phyloP scores from a whole-genome alignment of 1,284 basidiomycete species.

The Calocybe gambosa region DNA sequence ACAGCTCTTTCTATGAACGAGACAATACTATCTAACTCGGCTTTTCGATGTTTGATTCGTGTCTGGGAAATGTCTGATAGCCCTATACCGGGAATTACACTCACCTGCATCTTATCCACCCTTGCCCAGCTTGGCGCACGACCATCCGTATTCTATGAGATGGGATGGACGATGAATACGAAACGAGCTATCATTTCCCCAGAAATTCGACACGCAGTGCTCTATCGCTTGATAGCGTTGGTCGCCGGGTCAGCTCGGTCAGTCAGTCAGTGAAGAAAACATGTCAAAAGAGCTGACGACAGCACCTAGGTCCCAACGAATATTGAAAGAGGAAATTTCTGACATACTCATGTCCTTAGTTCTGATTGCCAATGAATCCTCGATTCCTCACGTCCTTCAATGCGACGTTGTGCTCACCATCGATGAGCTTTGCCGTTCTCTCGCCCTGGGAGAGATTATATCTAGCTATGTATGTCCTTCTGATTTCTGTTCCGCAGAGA shows the following conservation, averaged over 20 bases:
- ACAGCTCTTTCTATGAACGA: slow-evolving; percentile 19
- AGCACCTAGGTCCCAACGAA: slow-evolving; percentile 27
- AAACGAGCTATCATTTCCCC: slow-evolving; percentile 9
- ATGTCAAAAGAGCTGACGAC: slow-evolving; percentile 8
- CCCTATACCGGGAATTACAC: slow-evolving; percentile 19
- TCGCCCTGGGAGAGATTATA: slow-evolving; percentile 27
- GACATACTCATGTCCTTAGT: slow-evolving; percentile 45
- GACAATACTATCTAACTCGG: slow-evolving; percentile 15
- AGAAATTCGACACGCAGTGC: slow-evolving; percentile 22
- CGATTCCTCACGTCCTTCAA: slow-evolving; percentile 36
- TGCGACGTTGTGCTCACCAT: slow-evolving; percentile 41
- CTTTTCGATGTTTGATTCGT: slow-evolving; percentile 21
- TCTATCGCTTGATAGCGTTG: slow-evolving; percentile 39
- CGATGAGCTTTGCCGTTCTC: slow-evolving; percentile 36
- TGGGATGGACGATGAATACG: slow-evolving; percentile 21
- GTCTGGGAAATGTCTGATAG: slow-evolving; percentile 20
- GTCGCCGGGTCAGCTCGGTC: slow-evolving; percentile 42
- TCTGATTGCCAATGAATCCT: slow-evolving; percentile 51
- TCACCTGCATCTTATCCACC: slow-evolving; percentile 19
- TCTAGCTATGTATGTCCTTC: slow-evolving; percentile 23
- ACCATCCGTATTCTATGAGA: slow-evolving; percentile 18
- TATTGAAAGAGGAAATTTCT: slow-evolving; percentile 37
- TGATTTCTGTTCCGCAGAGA: not conserved
- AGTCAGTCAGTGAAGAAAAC: slow-evolving; percentile 17
- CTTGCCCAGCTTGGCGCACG: slow-evolving; percentile 26